Percentiles rank a stretch among this genome's conserved stretches.
Conservation (phyloP, 177 flowering plant species). For the Vitis hybrid region DNA sequence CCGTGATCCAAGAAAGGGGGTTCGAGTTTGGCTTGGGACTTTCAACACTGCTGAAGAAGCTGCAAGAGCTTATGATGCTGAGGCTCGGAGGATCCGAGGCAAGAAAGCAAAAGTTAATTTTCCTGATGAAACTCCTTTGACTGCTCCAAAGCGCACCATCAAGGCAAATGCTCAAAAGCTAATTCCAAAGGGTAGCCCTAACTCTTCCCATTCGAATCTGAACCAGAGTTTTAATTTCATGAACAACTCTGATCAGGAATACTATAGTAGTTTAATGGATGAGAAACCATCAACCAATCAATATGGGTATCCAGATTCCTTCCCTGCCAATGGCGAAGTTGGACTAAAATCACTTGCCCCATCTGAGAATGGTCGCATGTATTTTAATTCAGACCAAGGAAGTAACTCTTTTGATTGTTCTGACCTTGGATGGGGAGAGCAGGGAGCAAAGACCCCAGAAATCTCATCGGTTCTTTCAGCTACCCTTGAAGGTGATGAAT, state of each 20-base stretch:
- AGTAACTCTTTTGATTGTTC: constrained; percentile 87
- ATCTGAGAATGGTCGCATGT: constrained; percentile 32
- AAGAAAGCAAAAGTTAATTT: constrained; percentile 96
- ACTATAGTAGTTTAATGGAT: constrained; percentile 40
- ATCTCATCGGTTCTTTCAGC: constrained; percentile 66
- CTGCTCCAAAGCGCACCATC: constrained; percentile 33
- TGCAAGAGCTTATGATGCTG: constrained; percentile 97
- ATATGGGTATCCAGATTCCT: constrained; percentile 29
- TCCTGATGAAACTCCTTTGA: constrained; percentile 56
- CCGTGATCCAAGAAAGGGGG: constrained; percentile 94
- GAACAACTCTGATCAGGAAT: constrained; percentile 34
- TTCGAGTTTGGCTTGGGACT: constrained; percentile 97
- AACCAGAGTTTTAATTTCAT: constrained; percentile 28
- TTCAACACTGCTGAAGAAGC: constrained; percentile 99
- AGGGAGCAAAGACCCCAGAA: constrained; percentile 73
- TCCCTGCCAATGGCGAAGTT: constrained; percentile 28
- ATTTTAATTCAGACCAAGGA: constrained; percentile 80
- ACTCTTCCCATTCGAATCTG: constrained; percentile 25
- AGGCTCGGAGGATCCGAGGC: constrained; percentile 91
- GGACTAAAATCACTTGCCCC: constrained; percentile 37
- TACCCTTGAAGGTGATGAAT: constrained; percentile 43
- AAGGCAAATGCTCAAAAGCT: constrained; percentile 35
- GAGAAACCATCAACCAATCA: constrained; percentile 52
- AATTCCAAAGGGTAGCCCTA: constrained; percentile 21
- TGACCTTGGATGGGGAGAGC: constrained; percentile 82